A percentile compares a stretch with the other conserved stretches of the same genome.
Conservation (phyloP, 306 rosid species). For the Rosa lucieae region DNA sequence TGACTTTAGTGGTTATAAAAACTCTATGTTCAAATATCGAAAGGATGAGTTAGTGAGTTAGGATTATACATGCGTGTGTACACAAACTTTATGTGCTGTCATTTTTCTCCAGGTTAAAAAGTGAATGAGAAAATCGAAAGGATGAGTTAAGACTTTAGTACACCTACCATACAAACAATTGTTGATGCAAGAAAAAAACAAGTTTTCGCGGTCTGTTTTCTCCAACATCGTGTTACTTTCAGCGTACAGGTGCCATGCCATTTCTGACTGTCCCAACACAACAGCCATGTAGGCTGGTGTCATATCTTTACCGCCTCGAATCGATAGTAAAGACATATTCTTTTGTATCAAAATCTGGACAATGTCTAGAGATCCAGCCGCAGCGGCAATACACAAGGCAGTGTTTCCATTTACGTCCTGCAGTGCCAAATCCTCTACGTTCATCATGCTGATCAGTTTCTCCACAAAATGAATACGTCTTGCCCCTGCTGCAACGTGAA, state of each 20-base stretch:
- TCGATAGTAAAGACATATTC: not conserved
- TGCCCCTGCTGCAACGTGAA: slow-evolving; percentile 25
- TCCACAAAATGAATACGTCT: slow-evolving; percentile 15
- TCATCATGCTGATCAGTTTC: not conserved
- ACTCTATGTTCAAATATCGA: no score
- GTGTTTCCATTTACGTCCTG: not conserved
- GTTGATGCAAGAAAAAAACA: slow-evolving; percentile 11
- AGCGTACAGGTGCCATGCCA: slow-evolving; percentile 1
- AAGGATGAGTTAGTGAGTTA: not conserved
- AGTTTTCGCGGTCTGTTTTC: not conserved
- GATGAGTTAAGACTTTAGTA: not conserved
- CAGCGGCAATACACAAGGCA: slow-evolving; percentile 17
- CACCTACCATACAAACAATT: slow-evolving; percentile 8
- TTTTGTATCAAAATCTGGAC: slow-evolving; percentile 4
- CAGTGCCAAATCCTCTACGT: not conserved
- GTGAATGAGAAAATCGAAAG: not conserved
- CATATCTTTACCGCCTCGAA: not conserved
- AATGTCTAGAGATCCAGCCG: slow-evolving; percentile 12
- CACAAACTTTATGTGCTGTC: not conserved
- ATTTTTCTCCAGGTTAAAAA: not conserved
- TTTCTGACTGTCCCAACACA: slow-evolving; percentile 4
- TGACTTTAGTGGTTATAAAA: no score
- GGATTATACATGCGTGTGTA: not conserved
- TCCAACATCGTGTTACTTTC: not conserved
- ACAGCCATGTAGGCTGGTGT: slow-evolving; percentile 18